phyloP scores from a whole-genome alignment of 768 basidiomycete species.

The Leucogyrophana mollusca region DNA sequence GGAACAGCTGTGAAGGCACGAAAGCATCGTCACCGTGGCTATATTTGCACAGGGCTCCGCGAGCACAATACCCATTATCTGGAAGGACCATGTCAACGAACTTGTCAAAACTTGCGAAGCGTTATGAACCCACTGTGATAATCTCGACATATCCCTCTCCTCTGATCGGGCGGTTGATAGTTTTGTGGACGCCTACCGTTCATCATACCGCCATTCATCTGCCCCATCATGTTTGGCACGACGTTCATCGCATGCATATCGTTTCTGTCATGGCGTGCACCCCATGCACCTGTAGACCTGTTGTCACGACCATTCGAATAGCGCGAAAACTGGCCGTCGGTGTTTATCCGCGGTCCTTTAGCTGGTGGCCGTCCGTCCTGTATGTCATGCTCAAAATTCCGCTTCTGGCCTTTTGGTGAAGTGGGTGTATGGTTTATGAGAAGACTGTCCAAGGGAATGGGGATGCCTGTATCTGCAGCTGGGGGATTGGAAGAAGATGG shows the following conservation, averaged over 20 bases:
- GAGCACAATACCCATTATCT: constrained; percentile 92
- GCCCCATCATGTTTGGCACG: constrained; percentile 21
- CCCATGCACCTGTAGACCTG: constrained; percentile 43
- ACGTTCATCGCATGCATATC: constrained; percentile 16
- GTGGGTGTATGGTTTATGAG: constrained; percentile 45
- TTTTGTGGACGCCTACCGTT: constrained; percentile 52
- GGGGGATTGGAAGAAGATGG: constrained; percentile 34
- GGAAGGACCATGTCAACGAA: constrained; percentile 10
- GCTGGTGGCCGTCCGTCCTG: constrained; percentile 55
- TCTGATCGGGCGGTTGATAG: constrained; percentile 72
- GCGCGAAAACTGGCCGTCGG: constrained; percentile 67
- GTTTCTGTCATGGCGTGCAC: constrained; percentile 29
- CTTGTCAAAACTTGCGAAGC: constrained; percentile 4
- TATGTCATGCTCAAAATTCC: constrained; percentile 62
- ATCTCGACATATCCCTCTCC: constrained; percentile 82
- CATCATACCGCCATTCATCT: constrained; percentile 19
- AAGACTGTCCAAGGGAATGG: constrained; percentile 73
- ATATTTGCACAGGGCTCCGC: constrained; percentile 87
- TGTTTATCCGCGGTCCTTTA: constrained; percentile 70
- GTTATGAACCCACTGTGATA: constrained; percentile 75
- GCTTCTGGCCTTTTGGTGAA: constrained; percentile 61
- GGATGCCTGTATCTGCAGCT: constrained; percentile 63
- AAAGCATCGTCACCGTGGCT: constrained; percentile 91
- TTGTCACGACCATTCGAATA: constrained; percentile 45
- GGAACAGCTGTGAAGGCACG: constrained; percentile 67